A percentile compares a stretch with the other conserved stretches of the same genome.
phyloP scores from a whole-genome alignment of 108 stramenopile species.

The Bacterosira constricta region DNA sequence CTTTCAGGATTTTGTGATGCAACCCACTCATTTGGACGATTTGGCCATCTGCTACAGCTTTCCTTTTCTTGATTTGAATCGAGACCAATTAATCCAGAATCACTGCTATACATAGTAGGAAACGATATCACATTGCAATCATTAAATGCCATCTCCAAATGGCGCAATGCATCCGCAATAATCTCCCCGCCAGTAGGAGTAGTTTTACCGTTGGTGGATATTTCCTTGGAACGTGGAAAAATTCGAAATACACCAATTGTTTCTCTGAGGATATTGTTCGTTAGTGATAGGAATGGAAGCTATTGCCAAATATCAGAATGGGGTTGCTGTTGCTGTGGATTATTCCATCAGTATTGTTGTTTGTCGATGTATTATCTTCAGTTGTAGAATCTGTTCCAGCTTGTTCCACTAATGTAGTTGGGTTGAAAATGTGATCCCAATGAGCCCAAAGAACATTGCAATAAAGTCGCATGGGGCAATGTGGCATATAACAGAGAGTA shows the following conservation, averaged over 20 bases:
- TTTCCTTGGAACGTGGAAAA: constrained; percentile 31
- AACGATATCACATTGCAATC: constrained; percentile 56
- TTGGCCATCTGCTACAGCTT: neutral
- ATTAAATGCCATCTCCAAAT: constrained; percentile 52
- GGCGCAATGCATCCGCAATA: constrained; percentile 19
- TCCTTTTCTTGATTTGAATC: neutral
- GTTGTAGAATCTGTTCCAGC: neutral
- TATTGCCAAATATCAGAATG: constrained; percentile 48
- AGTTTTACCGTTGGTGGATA: constrained; percentile 4
- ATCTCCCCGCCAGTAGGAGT: neutral
- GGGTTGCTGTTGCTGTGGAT: constrained; percentile 1
- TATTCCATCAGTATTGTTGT: neutral
- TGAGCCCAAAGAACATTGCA: constrained; percentile 55
- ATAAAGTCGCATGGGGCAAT: constrained; percentile 59
- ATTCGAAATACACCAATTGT: constrained; percentile 52
- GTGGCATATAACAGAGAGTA: constrained; percentile 50
- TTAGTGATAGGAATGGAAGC: constrained; percentile 48
- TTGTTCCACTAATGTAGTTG: neutral
- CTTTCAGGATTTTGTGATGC: neutral
- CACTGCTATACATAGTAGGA: neutral
- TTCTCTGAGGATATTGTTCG: constrained; percentile 34
- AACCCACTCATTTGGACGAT: constrained; percentile 8
- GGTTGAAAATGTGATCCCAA: constrained; percentile 33
- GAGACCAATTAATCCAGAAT: neutral
- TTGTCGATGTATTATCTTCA: neutral